Conservation (phyloP, 2,329 filamentous ascomycete species). For the Clarireedia paspali region DNA sequence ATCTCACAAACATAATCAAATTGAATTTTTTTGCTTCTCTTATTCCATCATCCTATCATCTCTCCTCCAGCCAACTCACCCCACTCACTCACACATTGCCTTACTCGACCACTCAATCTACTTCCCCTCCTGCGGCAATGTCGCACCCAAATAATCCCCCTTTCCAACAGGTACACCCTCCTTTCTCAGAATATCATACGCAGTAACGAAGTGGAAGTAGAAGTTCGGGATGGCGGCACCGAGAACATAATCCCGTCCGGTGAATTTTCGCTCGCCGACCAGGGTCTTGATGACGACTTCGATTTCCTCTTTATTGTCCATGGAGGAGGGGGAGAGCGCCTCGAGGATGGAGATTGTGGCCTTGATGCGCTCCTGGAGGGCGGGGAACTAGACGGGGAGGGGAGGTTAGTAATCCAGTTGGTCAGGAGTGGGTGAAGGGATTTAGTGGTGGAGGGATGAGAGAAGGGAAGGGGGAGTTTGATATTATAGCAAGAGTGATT, state of each 20-base stretch:
- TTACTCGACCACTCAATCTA: no score
- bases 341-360: conserved; percentile 40
- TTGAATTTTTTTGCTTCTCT: no score
- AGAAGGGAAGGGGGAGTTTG: neutral
- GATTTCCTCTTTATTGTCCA: conserved; percentile 36
- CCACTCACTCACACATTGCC: no score
- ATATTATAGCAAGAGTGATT: neutral
- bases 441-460: neutral
- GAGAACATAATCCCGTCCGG: conserved; percentile 38
- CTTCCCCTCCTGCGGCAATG: no score
- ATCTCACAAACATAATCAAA: no score
- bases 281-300: conserved; percentile 33
- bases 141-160: conserved; percentile 40
- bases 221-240: conserved; percentile 50
- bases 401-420: neutral
- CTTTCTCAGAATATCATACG: conserved; percentile 48
- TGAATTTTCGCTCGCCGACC: conserved; percentile 32
- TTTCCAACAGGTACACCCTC: conserved; percentile 54
- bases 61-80: no score
- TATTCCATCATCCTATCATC: no score
- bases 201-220: conserved; percentile 54
- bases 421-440: neutral
- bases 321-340: conserved; percentile 32
- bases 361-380: conserved; percentile 40
- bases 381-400: conserved; percentile 35